Evolutionary conservation across 148 eudicot species (phyloP).

Genomic region (Vaccinium corymbosum): DNA sequence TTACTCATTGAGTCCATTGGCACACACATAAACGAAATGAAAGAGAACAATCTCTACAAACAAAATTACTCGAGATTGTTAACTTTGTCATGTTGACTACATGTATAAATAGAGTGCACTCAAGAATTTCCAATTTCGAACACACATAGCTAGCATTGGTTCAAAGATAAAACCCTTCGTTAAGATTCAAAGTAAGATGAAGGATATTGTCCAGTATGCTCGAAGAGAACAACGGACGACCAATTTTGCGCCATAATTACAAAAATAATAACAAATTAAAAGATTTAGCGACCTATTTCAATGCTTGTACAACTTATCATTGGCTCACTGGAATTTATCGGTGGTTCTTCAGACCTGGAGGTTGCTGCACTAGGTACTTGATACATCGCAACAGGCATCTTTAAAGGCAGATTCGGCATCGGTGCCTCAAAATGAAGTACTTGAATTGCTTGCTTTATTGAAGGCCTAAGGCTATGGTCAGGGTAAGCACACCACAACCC

Average conservation of each 20-base stretch:
- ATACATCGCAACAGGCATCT: constrained; percentile 27
- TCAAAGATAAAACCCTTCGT: background rate
- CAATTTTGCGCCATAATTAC: background rate
- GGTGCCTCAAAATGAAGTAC: constrained; percentile 42
- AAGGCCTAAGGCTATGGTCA: constrained; percentile 37
- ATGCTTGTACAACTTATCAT: constrained; percentile 20
- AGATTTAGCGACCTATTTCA: constrained; percentile 17
- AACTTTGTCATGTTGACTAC: background rate
- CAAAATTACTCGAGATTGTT: too few relatives aligned
- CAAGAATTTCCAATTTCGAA: background rate
- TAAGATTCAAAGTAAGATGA: background rate
- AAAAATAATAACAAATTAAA: too few relatives aligned
- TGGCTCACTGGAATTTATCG: constrained; percentile 12
- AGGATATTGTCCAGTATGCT: too few relatives aligned
- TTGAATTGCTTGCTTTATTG: constrained; percentile 41
- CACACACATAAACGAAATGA: too few relatives aligned
- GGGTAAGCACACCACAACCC: constrained; percentile 66
- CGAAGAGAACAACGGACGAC: too few relatives aligned
- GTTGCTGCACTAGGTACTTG: constrained; percentile 1
- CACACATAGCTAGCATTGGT: background rate
- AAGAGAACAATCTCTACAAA: too few relatives aligned
- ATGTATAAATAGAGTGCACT: background rate
- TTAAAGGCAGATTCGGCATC: constrained; percentile 25
- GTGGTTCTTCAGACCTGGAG: background rate
- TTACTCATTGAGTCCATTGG: too few relatives aligned